These are phyloP conservation scores for Hordeum vulgare DNA, from an alignment of 176 grass and related monocot species.

Conservation along the genomic window MorexV3_pseudomolecules_assembly NC_058518.1:387277393-387277892, in stretches of 20 bases:
- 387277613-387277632: conserved; percentile 61
- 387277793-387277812: conserved; percentile 35
- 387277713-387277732: conserved; percentile 36
- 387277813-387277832: not conserved
- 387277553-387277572: conserved; percentile 74
- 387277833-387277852: not conserved
- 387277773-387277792: conserved; percentile 58
- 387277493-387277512: conserved; percentile 32
- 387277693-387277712: conserved; percentile 23
- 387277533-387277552: conserved; percentile 77
- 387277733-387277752: conserved; percentile 30
- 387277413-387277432: conserved; percentile 57
- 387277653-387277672: conserved; percentile 66
- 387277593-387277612: conserved; percentile 44
- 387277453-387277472: conserved; percentile 40
- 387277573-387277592: conserved; percentile 38
- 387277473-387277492: conserved; percentile 47
- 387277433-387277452: conserved; percentile 33
- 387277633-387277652: conserved; percentile 52
- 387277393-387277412: conserved; percentile 75
- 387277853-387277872: not conserved
- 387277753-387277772: conserved; percentile 54
- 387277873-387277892: not conserved
- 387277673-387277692: conserved; percentile 47
- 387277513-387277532: conserved; percentile 51